Percentiles rank a stretch among this genome's conserved stretches.
Evolutionary conservation across 805 yeast species (phyloP).

Genomic region (Citeromyces matritensis): DNA sequence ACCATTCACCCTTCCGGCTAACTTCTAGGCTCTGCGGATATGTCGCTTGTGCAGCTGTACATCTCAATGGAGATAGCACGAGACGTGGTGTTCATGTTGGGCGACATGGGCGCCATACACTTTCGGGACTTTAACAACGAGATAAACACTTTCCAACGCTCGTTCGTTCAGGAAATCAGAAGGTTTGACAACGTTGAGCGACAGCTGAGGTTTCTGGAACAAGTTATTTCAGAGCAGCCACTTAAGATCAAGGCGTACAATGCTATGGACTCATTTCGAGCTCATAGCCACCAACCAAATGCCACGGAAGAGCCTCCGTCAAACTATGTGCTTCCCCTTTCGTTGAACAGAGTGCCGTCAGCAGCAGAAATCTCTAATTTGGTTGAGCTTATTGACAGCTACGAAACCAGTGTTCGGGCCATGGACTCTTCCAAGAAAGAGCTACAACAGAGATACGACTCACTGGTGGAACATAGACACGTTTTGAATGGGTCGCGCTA

Average conservation of each 20-base stretch:
- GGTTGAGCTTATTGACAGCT: slow-evolving; percentile 36
- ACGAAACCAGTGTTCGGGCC: slow-evolving; percentile 60
- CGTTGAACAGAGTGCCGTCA: slow-evolving; percentile 4
- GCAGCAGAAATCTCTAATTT: slow-evolving; percentile 64
- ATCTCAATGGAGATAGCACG: slow-evolving; percentile 83
- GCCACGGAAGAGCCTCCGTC: background rate
- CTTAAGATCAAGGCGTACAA: slow-evolving; percentile 1
- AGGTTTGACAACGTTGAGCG: slow-evolving; percentile 73
- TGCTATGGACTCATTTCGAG: background rate
- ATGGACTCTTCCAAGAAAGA: slow-evolving; percentile 56
- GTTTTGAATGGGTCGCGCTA: slow-evolving; percentile 23
- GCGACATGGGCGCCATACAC: slow-evolving; percentile 76
- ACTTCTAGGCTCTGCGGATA: slow-evolving; percentile 74
- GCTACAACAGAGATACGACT: slow-evolving; percentile 39
- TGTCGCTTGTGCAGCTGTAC: slow-evolving; percentile 86
- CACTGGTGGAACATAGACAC: slow-evolving; percentile 54
- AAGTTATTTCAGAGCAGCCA: slow-evolving; percentile 29
- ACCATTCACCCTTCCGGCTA: too few species aligned
- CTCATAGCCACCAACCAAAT: too few species aligned
- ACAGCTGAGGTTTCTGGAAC: slow-evolving; percentile 47
- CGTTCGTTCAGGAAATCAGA: slow-evolving; percentile 82
- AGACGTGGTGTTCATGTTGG: slow-evolving; percentile 74
- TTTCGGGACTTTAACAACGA: slow-evolving; percentile 77
- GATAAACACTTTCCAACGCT: slow-evolving; percentile 76
- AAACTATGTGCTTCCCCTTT: background rate